Base-by-base conservation (phyloP, 352 stramenopile species). In the Nothophytophthora sp. region DNA sequence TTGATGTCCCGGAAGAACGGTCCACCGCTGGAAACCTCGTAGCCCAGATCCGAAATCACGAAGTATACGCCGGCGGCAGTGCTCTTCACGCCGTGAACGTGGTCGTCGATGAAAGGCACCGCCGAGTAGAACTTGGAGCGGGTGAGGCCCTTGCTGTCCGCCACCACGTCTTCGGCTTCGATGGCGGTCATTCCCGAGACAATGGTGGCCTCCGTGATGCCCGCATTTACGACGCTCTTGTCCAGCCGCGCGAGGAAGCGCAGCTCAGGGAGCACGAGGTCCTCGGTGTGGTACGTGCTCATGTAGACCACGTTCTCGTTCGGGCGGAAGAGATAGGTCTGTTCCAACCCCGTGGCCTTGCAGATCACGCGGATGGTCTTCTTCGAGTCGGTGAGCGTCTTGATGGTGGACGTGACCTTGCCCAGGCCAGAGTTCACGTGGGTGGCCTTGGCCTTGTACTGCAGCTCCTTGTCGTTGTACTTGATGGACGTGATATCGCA, bases 1-100 rank as follows among this genome's bases (percentile, higher is more conserved):
- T 81, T 81, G 41, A 81, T 81, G 36, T 81, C 70, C 13, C 67
- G 63, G 61, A 70, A 77, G 55, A 81, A 81, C n/a, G 71, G 71
- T 3, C 67, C 67, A 16, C 62, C 50, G 15, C 55, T 73, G 4
- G 71, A 82, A 3, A 55, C 70, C 47, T 83, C 72, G 57, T 80
- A 83, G 18, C 54, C 63, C n/a, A 39, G 45, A 15, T 72, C 54
- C 24, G 69, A 83, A 30, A 83, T 63, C 18, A 82, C 68, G 36
- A 79, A 76, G 54, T 76, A 79, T 13, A 76, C 65, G 15, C 71
- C 68, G 2, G 55, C 69, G n/a, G 62, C 40, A 4, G 44, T 55
- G 7, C 70, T 71, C 5, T 51, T 63, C 15, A 81, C 73, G 4
- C 73, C 70, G 33, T 81, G 65, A 20, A 74, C 59, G 4, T 54